phyloP scores from a whole-genome alignment of 371 early-diverging fungal genomes.

The Rhizomucor miehei region DNA sequence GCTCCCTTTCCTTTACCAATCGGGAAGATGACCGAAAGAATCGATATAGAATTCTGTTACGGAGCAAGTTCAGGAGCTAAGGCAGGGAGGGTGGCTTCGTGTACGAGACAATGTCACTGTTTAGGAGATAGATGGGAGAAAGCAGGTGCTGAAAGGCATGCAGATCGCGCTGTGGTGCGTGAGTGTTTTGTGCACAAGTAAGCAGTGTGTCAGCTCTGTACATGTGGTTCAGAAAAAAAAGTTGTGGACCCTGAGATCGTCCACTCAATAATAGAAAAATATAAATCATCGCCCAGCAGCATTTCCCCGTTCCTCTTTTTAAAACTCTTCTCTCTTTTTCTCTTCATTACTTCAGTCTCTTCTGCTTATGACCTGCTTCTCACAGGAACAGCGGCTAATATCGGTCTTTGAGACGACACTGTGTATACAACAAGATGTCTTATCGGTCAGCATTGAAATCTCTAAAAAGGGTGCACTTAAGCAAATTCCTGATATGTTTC shows the following conservation, averaged over 20 bases:
- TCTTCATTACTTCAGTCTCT: not conserved
- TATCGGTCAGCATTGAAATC: conserved; percentile 23
- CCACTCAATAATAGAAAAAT: too few species aligned
- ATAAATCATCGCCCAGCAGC: conserved; percentile 1
- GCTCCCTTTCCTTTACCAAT: too few species aligned
- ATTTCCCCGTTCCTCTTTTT: conserved; percentile 4
- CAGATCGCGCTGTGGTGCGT: too few species aligned
- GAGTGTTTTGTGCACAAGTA: too few species aligned
- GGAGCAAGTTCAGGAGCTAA: too few species aligned
- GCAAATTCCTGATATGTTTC: too few species aligned
- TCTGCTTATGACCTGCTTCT: conserved; percentile 13
- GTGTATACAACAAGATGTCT: conserved; percentile 26
- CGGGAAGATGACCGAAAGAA: too few species aligned
- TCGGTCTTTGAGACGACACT: conserved; percentile 43
- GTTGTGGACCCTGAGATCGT: too few species aligned
- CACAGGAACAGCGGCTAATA: conserved; percentile 16
- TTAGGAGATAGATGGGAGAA: not conserved
- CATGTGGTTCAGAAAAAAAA: too few species aligned
- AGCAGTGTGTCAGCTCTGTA: too few species aligned
- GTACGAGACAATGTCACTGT: not conserved
- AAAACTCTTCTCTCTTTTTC: conserved; percentile 7
- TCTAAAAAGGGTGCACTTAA: not conserved
- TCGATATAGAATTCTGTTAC: too few species aligned
- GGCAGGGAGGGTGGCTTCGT: too few species aligned
- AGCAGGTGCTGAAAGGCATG: not conserved